A percentile compares a stretch with the other conserved stretches of the same genome.
Evolutionary conservation across 2,329 filamentous ascomycete genomes (phyloP).

Genomic region (Colletotrichum sp.): DNA sequence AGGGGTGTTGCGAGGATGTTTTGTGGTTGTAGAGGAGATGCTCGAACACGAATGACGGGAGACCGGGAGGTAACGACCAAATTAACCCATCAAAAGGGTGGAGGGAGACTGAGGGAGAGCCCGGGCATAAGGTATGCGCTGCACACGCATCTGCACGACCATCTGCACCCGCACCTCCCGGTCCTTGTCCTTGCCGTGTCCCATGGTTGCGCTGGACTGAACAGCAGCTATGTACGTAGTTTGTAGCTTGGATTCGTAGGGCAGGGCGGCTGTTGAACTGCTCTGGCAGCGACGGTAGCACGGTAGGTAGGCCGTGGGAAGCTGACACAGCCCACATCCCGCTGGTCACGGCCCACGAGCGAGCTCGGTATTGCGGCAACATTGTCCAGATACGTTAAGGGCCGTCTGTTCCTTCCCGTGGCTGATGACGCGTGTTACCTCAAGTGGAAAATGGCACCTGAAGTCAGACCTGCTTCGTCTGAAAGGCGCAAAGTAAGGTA

Average conservation of each 20-base stretch:
- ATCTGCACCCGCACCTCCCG: neutral
- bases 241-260: neutral
- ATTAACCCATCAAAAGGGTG: neutral
- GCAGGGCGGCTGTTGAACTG: neutral
- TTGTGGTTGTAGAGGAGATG: neutral
- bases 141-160: neutral
- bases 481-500: neutral
- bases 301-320: neutral
- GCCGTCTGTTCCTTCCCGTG: neutral
- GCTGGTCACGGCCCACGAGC: neutral
- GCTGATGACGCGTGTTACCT: neutral
- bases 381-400: neutral
- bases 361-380: neutral
- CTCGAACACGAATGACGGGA: neutral
- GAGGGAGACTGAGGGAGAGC: neutral
- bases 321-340: neutral
- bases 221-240: neutral
- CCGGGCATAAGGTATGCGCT: neutral
- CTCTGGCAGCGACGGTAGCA: neutral
- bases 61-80: neutral
- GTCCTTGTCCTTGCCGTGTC: neutral
- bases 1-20: neutral
- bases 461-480: neutral
- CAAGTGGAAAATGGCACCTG: neutral
- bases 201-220: neutral